Base-by-base conservation (phyloP, 768 basidiomycete species). In the Collybia nuda region DNA sequence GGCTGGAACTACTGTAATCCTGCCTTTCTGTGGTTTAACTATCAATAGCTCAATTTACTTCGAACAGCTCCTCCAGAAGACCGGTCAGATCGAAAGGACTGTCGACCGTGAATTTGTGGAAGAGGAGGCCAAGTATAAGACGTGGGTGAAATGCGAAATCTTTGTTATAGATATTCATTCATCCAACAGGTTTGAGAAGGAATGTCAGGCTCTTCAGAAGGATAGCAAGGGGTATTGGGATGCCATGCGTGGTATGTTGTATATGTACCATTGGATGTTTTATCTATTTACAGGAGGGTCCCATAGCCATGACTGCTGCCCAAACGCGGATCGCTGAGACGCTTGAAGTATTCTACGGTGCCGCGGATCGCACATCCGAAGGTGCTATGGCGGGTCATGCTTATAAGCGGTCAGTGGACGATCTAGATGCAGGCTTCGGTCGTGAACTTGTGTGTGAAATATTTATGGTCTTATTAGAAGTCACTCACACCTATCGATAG, bases 381-480 rank as follows among this genome's bases (percentile, higher is more conserved):
- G 90, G 93, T 40, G 97, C 96, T 7, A 97, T 98, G 93, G 90
- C 95, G 0, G 90, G 92, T 1, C 92, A 98, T 60, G 90, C 97
- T 1, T 99, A 98, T 77, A 96, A 91, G 63, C 82, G 91, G 29
- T 91, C 94, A 0, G 90, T 97, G 6, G 93, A 96, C 58, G 97
- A 99, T 54, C 75, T 98, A 39, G 97, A 99, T 59, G 77, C 81
- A 1, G 87, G 85, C 37, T 85, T 97, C 35, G 82, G 83, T 23
- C 70, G 93, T 52, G 92, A 97, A 67, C 76, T 99, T 50, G 94
- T 95, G 56, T 44, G 88, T 44, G 2, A n/a, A n/a, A n/a, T n/a
- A n/a, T n/a, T n/a, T n/a, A 22, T 28, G 17, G 19, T 40, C 19
- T 22, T 26, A 24, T 47, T 48, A 47, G n/a, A n/a, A n/a, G n/a